phyloP scores from a whole-genome alignment of 2,329 filamentous ascomycete species.

The Epichloe gansuensis region DNA sequence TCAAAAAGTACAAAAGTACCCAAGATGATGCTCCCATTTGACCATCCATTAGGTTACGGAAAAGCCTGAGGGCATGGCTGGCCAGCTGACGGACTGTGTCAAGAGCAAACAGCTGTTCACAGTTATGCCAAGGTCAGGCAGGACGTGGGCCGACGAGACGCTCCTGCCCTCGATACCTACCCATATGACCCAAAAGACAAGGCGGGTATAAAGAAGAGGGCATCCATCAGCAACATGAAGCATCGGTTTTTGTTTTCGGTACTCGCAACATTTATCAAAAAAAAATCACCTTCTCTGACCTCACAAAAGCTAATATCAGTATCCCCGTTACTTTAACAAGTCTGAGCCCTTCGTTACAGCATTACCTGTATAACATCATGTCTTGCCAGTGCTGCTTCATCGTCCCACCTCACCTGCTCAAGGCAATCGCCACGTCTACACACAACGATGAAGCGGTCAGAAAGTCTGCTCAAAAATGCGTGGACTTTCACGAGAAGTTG shows the following conservation, averaged over 20 bases:
- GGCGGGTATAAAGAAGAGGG: background rate
- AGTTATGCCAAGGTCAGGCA: background rate
- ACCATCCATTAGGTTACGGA: background rate
- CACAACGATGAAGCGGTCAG: slow-evolving; percentile 24
- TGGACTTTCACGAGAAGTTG: slow-evolving; percentile 21
- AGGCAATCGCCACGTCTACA: slow-evolving; percentile 27
- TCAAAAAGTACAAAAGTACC: background rate
- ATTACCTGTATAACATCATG: slow-evolving; percentile 6
- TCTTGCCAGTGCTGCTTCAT: slow-evolving; percentile 26
- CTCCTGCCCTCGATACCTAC: background rate
- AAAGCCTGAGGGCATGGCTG: background rate
- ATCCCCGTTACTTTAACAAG: background rate
- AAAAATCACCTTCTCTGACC: background rate
- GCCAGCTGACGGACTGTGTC: background rate
- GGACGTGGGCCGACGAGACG: background rate
- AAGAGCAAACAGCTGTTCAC: background rate
- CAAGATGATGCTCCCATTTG: too few species aligned
- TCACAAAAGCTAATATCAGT: background rate
- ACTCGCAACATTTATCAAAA: background rate
- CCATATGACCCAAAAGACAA: background rate
- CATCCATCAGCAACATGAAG: background rate
- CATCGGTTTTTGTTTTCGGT: background rate
- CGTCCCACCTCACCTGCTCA: slow-evolving; percentile 34
- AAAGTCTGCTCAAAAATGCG: slow-evolving; percentile 21
- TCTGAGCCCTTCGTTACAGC: background rate